These are phyloP conservation scores for Mucor racemosus DNA, from an alignment of 371 early-diverging fungal species.

Conservation along the genomic window DNA sequence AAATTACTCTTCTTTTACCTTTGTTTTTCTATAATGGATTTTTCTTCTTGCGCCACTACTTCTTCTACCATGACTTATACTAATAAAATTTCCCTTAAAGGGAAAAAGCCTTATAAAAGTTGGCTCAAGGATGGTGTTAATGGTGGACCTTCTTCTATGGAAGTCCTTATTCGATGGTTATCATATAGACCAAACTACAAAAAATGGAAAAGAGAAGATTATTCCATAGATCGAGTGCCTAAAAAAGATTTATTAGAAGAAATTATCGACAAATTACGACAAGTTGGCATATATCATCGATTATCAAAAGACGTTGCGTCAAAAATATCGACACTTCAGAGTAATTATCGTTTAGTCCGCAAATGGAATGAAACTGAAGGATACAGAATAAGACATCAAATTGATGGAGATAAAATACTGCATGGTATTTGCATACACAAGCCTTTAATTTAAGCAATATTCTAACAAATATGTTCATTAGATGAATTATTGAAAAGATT, in stretches of 20 bases:
- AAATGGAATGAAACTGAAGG: conserved; percentile 45
- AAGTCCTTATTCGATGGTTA: conserved; percentile 40
- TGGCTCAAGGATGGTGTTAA: conserved; percentile 48
- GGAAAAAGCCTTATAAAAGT: conserved; percentile 48
- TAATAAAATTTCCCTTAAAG: conserved; percentile 10
- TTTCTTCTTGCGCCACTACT: background rate
- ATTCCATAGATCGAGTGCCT: conserved; percentile 35
- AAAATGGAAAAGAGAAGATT: conserved; percentile 40
- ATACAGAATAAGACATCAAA: conserved; percentile 17
- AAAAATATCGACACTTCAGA: conserved; percentile 48
- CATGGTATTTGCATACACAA: conserved; percentile 29
- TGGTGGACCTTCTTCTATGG: conserved; percentile 46
- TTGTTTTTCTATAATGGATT: background rate
- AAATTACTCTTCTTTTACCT: background rate
- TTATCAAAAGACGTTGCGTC: conserved; percentile 42
- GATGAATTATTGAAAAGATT: conserved; percentile 44
- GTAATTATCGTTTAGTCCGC: conserved; percentile 39
- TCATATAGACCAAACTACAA: conserved; percentile 35
- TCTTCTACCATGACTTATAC: background rate
- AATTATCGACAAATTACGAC: conserved; percentile 38
- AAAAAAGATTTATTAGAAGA: conserved; percentile 42
- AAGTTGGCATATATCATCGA: conserved; percentile 44
- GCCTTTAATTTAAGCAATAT: background rate
- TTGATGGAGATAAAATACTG: conserved; percentile 31
- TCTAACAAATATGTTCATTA: conserved; percentile 7